Conservation (phyloP, 2,329 filamentous ascomycete species). For the Colletotrichum caudatum region DNA sequence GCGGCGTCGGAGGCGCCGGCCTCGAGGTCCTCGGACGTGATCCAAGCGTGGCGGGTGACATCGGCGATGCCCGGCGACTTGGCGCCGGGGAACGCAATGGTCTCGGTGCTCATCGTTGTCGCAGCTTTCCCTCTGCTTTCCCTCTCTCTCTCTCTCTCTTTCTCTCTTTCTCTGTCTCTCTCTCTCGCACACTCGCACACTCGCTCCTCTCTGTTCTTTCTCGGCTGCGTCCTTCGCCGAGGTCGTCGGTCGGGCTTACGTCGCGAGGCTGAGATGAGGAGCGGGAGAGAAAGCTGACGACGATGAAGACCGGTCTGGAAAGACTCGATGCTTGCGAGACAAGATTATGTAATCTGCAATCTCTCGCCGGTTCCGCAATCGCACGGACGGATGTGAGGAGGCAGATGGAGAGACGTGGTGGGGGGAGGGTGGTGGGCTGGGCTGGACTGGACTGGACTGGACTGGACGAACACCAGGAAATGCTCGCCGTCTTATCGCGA, state of each 20-base stretch:
- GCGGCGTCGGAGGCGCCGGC: slow-evolving; percentile 15
- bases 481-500: slow-evolving; percentile 36
- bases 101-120: slow-evolving; percentile 34
- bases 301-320: slow-evolving; percentile 8
- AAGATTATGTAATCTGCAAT: background rate
- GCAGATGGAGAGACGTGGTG: background rate
- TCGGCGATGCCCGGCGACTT: slow-evolving; percentile 40
- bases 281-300: background rate
- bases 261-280: slow-evolving; percentile 10
- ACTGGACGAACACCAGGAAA: slow-evolving; percentile 11
- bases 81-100: slow-evolving; percentile 37
- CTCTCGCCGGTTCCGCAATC: background rate
- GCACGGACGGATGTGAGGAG: background rate
- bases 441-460: no score
- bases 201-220: background rate
- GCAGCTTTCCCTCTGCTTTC: background rate
- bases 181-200: background rate
- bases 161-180: background rate
- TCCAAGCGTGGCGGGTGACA: slow-evolving; percentile 37
- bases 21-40: slow-evolving; percentile 38
- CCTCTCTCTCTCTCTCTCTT: background rate
- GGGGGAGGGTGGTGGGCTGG: no score
- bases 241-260: slow-evolving; percentile 7
- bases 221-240: slow-evolving; percentile 25
- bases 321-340: background rate